Base-by-base conservation (phyloP, 1,284 basidiomycete genomes). In the Puccinia horiana region DNA sequence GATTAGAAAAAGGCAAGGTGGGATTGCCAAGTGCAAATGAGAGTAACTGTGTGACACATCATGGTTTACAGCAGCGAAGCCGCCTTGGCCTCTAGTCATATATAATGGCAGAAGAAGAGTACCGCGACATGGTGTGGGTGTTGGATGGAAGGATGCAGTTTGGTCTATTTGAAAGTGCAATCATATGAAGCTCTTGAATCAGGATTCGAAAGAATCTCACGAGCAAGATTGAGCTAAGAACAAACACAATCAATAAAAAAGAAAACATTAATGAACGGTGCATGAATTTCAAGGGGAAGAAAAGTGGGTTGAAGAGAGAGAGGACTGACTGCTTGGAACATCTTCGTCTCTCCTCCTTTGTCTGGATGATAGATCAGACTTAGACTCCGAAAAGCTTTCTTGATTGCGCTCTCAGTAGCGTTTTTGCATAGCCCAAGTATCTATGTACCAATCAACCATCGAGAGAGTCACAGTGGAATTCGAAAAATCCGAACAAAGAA, bases 341-440 rank as follows among this genome's bases (percentile, higher is more conserved):
- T 12, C 37, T 26, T 16, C 6, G 67, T 70, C 9, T 44, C 16
- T 5, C 72, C 52, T 49, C 52, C 52, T 56, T 74, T 74, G 35
- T 74, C 72, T 32, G 72, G 72, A 74, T 74, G 72, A 54, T 52
- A n/a, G 11, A 6, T 14, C 18, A 74, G 18, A 52, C 47, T 56
- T 4, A 96, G 95, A 85, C 92, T 90, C 87, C 98, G 98, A 88
- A 99, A 99, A 0, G 91, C 90, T 88, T 97, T 96, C 90, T 99
- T 99, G 86, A 99, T 98, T 84, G 99, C 95, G 61, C 92, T 91
- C 26, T 91, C 87, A 35, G 91, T 90, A 67, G 96, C 93, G 87
- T 96, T 94, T 85, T 92, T 91, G 85, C 90, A 90, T 14, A 99
- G 93, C 44, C 96, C 96, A 12, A 99, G 89, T n/a, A n/a, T n/a